Base-by-base conservation (phyloP, 179 eudicot species). In the Beta macrorhiza region DNA sequence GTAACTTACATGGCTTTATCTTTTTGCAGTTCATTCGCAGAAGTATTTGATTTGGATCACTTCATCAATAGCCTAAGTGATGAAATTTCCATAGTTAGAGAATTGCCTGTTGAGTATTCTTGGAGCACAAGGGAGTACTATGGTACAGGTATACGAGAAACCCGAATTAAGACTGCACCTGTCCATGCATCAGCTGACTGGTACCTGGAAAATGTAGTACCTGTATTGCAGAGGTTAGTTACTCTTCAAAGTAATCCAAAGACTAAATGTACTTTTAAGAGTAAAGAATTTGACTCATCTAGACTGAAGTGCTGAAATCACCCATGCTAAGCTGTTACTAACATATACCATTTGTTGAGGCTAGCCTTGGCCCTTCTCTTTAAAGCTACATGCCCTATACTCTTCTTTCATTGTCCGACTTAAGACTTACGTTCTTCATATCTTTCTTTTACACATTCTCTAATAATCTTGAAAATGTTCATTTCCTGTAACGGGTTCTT, bases 121-220 rank as follows among this genome's bases (percentile, higher is more conserved):
- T 94, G 99, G 99, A 94, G 99, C 91, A 90, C 97, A 5, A 89
- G 98, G 81, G 97, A 89, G 78, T 96, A 92, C 83, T 96, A 96
- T 82, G 92, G 89, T 55, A 87, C 92, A 79, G 98, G 93, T 51
- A 96, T 94, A 80, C 93, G 98, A 80, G 93, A 90, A 73, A 96
- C 96, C 80, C 90, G 99, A 83, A 84, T 96, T 8, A 96, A 96
- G 84, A 94, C 93, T 75, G 98, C 99, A 72, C 99, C 98, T 71
- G 91, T 91, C 83, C 99, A 96, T 87, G 97, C 98, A 80, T 96
- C 99, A 51, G 93, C 93, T 65, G 87, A 91, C 70, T 96, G 99
- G 99, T 96, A 96, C 83, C 81, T 91, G 51, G 97, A 96, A 85
- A 92, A 94, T 83, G 97, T 92, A 37, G 85, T 86, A 80, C 99